Base-by-base conservation (phyloP, 2,329 filamentous ascomycete species). In the Epichloe elymi region DNA sequence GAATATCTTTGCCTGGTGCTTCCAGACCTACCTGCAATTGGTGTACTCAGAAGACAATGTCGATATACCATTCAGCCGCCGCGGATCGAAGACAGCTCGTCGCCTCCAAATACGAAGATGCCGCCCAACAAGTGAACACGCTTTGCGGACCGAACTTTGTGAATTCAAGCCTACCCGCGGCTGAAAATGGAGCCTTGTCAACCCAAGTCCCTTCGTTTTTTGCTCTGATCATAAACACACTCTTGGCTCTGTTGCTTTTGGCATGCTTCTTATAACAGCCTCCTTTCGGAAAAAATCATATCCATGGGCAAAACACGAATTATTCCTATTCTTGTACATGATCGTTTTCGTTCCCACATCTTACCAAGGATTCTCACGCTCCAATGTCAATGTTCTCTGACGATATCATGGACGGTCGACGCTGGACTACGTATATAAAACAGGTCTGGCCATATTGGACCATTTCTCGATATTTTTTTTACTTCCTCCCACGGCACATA, bases 31-130 rank as follows among this genome's bases (percentile, higher is more conserved):
- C 76, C 1, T 98, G 93, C 70, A 83, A 79, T 58, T 70, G 70
- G 40, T 97, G 93, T 65, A 73, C 93, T 42, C 74, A 83, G 61
- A 74, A 86, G 54, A 91, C 86, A 4, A 95, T 97, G 88, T 74
- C 75, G 26, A 78, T 95, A 17, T 96, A 86, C 66, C 81, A 85
- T 49, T 68, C 77, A 0, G 84, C 83, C 33, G 81, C 86, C 0
- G 73, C 76, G 14, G 80, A 89, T 58, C 72, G 78, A 37, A 76
- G 72, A 3, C 80, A 86, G 58, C 77, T 81, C 7, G 75, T 97
- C 45, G 77, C 78, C 26, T 65, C 71, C 15, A 86, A 82, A 0
- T 97, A 96, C 63, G 67, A 75, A 5, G 60, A 70, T 10, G 88
- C 89, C 0, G 90, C 91, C 0, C 68, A 76, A 55, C 78, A 85